A percentile compares a stretch with the other conserved stretches of the same genome.
Conservation (phyloP, 306 rosid genomes). For the Fragaria ananassa region DNA sequence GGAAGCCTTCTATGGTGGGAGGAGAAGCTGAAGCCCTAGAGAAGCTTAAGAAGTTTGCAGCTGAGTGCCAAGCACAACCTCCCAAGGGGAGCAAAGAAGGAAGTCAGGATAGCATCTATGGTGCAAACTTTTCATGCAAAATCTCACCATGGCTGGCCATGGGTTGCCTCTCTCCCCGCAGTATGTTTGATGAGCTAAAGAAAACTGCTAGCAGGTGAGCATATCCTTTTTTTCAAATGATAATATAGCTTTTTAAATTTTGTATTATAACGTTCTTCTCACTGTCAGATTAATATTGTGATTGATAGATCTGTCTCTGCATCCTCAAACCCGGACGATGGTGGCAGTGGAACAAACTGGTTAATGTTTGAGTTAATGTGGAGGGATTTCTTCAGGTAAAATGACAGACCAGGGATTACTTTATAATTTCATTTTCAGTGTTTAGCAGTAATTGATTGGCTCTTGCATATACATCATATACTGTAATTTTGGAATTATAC, state of each 20-base stretch:
- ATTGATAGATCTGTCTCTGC: slow-evolving; percentile 48
- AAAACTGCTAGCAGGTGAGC: slow-evolving; percentile 65
- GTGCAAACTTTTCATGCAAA: slow-evolving; percentile 95
- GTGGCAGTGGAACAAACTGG: slow-evolving; percentile 81
- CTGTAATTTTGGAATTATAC: background rate
- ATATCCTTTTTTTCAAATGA: slow-evolving; percentile 20
- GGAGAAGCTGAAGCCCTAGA: slow-evolving; percentile 91
- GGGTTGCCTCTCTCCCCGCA: slow-evolving; percentile 96
- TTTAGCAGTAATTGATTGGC: background rate
- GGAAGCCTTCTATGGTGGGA: slow-evolving; percentile 70
- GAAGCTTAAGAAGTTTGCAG: slow-evolving; percentile 75
- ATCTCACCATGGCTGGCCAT: slow-evolving; percentile 94
- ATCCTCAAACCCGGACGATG: slow-evolving; percentile 47
- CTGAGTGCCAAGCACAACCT: slow-evolving; percentile 79
- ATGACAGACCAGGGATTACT: background rate
- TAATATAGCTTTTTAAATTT: background rate
- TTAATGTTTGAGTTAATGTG: slow-evolving; percentile 84
- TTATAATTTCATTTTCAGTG: background rate
- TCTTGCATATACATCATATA: background rate
- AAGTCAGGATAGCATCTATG: slow-evolving; percentile 59
- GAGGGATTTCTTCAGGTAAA: slow-evolving; percentile 99
- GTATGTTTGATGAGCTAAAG: slow-evolving; percentile 77
- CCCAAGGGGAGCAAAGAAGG: slow-evolving; percentile 58
- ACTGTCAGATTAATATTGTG: slow-evolving; percentile 13
- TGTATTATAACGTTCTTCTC: slow-evolving; percentile 21